Conservation (phyloP, 2,329 filamentous ascomycete species). For the Cryphonectria parasitica region DNA sequence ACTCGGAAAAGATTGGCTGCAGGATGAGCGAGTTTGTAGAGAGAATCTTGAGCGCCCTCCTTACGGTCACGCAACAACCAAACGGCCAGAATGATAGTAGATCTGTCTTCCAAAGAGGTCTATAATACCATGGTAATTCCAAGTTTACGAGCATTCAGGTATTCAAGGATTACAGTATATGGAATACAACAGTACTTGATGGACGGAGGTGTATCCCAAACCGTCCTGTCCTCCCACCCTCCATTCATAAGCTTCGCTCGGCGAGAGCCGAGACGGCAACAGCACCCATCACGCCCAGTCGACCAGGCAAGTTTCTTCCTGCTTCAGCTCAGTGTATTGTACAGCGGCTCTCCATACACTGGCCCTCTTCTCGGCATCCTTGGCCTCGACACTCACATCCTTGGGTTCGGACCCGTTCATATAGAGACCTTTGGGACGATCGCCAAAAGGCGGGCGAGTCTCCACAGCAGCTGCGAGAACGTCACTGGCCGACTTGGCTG, state of each 20-base stretch:
- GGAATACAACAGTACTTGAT: no score
- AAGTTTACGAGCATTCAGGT: no score
- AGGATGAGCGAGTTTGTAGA: no score
- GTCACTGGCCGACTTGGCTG: slow-evolving; percentile 15
- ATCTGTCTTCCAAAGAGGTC: no score
- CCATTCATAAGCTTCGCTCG: no score
- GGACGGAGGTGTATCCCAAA: no score
- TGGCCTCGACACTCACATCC: slow-evolving; percentile 1
- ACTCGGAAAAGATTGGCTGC: no score
- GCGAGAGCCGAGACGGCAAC: background rate
- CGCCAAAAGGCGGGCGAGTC: background rate
- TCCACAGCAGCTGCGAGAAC: slow-evolving; percentile 9
- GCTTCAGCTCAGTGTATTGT: background rate
- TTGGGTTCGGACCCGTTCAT: slow-evolving; percentile 10
- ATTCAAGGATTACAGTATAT: no score
- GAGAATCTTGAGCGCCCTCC: no score
- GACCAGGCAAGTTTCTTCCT: slow-evolving; percentile 9
- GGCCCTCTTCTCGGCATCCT: slow-evolving; percentile 10
- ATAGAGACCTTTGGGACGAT: slow-evolving; percentile 13
- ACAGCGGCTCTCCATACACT: slow-evolving; percentile 16
- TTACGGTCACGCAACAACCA: no score
- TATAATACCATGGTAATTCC: no score
- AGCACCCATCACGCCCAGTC: slow-evolving; percentile 7
- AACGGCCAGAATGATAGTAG: no score
- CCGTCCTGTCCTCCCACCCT: background rate